A percentile compares a stretch with the other conserved stretches of the same genome.
These are phyloP conservation scores for Cucurbita moschata DNA, from an alignment of 306 rosid genomes.

Conservation along the genomic window DNA sequence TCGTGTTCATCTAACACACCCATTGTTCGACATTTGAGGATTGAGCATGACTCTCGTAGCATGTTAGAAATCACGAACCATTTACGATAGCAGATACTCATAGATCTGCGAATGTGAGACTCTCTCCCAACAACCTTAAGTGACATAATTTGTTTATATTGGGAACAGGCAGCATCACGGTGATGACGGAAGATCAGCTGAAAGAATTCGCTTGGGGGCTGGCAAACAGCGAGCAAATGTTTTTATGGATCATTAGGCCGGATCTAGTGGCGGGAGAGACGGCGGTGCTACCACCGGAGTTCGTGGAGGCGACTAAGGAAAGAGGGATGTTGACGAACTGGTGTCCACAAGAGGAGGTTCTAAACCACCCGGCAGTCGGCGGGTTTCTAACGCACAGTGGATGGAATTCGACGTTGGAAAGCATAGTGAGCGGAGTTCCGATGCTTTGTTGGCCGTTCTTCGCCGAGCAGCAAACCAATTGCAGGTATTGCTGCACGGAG, in stretches of 20 bases:
- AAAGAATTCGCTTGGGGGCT: conserved; percentile 70
- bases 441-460: conserved; percentile 73
- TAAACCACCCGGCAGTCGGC: conserved; percentile 36
- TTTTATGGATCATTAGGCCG: conserved; percentile 47
- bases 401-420: conserved; percentile 71
- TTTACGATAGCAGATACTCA: too few relatives aligned
- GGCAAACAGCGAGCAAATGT: conserved; percentile 28
- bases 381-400: conserved; percentile 63
- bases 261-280: conserved; percentile 31
- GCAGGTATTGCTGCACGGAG: conserved; percentile 29
- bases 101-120: too few relatives aligned
- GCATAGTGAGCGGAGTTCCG: conserved; percentile 40
- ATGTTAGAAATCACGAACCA: too few relatives aligned
- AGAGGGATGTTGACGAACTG: conserved; percentile 33
- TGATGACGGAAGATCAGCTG: conserved; percentile 36
- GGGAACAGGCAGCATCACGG: conserved; percentile 25
- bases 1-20: too few relatives aligned
- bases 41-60: too few relatives aligned
- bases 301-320: conserved; percentile 17
- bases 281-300: conserved; percentile 22
- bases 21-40: too few relatives aligned
- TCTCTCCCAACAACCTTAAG: too few relatives aligned
- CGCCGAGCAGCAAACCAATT: conserved; percentile 62
- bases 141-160: too few relatives aligned
- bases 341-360: conserved; percentile 53